A percentile compares a stretch with the other conserved stretches of the same genome.
These are phyloP conservation scores for Neonectria hederae DNA, from an alignment of 2,329 filamentous ascomycete genomes.

Conservation along the genomic window DNA sequence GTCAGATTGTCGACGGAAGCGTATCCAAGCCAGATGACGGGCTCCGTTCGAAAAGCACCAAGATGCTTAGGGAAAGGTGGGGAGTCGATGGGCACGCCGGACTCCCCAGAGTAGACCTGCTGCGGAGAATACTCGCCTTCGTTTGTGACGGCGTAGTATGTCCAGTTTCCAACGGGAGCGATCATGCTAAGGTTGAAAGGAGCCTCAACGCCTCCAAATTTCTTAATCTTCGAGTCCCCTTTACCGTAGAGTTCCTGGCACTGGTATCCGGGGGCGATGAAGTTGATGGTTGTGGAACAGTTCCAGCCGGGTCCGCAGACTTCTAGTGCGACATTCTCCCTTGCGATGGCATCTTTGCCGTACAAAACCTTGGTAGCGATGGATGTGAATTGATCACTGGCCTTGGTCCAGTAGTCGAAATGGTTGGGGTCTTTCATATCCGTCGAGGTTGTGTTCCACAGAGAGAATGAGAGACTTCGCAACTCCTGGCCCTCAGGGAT, in stretches of 20 bases:
- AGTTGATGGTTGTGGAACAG: slow-evolving; percentile 33
- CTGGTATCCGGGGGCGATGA: slow-evolving; percentile 34
- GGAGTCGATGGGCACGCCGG: not conserved
- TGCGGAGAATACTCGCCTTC: slow-evolving; percentile 29
- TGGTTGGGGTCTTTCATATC: not conserved
- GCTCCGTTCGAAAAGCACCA: slow-evolving; percentile 29
- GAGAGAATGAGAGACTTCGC: slow-evolving; percentile 27
- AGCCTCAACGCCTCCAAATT: slow-evolving; percentile 5
- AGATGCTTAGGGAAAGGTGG: slow-evolving; percentile 28
- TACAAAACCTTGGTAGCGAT: slow-evolving; percentile 32
- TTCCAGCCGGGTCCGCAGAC: slow-evolving; percentile 34
- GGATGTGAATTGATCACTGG: slow-evolving; percentile 1
- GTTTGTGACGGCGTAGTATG: slow-evolving; percentile 23
- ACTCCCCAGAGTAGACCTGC: slow-evolving; percentile 19
- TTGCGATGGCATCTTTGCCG: slow-evolving; percentile 18
- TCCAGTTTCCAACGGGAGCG: slow-evolving; percentile 26
- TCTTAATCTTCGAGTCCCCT: slow-evolving; percentile 11
- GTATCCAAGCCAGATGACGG: slow-evolving; percentile 35
- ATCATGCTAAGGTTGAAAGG: slow-evolving; percentile 32
- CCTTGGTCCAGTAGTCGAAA: slow-evolving; percentile 33
- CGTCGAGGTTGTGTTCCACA: slow-evolving; percentile 23
- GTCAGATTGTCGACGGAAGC: slow-evolving; percentile 18
- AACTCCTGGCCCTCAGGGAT: slow-evolving; percentile 12
- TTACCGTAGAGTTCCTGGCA: slow-evolving; percentile 30
- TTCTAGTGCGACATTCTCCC: slow-evolving; percentile 15